Evolutionary conservation across 176 grass and related monocot species (phyloP), one percentile per base, ranked within the genome.

Genomic region (Oryza coarctata): DNA sequence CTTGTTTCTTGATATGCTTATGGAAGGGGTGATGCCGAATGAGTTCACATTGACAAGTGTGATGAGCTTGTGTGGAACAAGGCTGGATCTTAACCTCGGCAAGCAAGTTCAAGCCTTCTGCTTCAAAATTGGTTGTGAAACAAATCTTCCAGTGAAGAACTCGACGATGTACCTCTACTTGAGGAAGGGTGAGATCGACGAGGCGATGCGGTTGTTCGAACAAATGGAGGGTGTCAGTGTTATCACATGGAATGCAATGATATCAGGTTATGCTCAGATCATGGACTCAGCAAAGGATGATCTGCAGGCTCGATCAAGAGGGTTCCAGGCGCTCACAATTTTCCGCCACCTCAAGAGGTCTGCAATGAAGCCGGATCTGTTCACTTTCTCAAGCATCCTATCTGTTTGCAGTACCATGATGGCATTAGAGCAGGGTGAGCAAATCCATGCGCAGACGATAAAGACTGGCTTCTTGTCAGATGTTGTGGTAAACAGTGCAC

Each of bases 161-260:
- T 91, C 91, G 1, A 76, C 88, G 36, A 97, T 97, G 86, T 94
- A 94, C 64, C 88, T 97, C 75, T 97, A 94, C 72, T 44, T 94
- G 38, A 91, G 86, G 72, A 89, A 88, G 33, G 89, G 85, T 80
- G 70, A 89, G 69, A 90, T 86, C 5, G 74, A 90, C 4, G 87
- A 97, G 49, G 91, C 94, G 1, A 84, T 87, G 65, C 88, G 76
- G 47, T 82, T 97, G 79, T 88, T 94, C 71, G 80, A 90, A 36
- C 88, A 88, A 12, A 92, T 92, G 82, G 87, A 85, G 1, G 80
- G 73, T 63, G 68, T 72, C 68, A 92, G 83, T 27, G 73, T 97
- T 26, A 86, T 97, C 45, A 97, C 89, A 7, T 91, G 91, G 92
- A 97, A 97, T 20, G 87, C 91, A 3, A 90, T 84, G 85, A 93